Percentiles rank a stretch among this genome's conserved stretches.
Evolutionary conservation across 495 filamentous ascomycete genomes (phyloP).

Genomic region (Margaritispora aquatica): DNA sequence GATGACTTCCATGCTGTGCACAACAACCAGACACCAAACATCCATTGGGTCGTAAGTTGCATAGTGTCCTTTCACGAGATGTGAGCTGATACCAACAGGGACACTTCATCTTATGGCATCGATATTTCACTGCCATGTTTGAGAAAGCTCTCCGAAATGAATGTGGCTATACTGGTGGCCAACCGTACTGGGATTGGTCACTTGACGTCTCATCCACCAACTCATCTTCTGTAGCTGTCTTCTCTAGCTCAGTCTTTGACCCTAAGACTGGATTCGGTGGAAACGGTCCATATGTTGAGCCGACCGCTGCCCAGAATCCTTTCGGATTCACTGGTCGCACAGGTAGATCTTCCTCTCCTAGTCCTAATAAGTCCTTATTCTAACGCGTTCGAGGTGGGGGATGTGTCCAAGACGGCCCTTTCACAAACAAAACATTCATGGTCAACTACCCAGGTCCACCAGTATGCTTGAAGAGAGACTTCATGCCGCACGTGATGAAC

Average conservation of each 20-base stretch:
- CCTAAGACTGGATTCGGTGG: constrained; percentile 44
- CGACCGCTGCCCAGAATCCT: constrained; percentile 25
- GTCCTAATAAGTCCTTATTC: too few relatives aligned
- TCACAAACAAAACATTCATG: constrained; percentile 27
- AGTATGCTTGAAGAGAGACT: background rate
- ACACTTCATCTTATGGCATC: constrained; percentile 66
- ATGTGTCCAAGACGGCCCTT: constrained; percentile 58
- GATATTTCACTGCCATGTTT: constrained; percentile 59
- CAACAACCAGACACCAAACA: constrained; percentile 54
- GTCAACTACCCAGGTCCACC: background rate
- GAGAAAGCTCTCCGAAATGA: constrained; percentile 66
- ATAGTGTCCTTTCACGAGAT: constrained; percentile 11
- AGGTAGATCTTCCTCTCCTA: too few relatives aligned
- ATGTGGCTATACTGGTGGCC: constrained; percentile 58
- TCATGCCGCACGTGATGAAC: background rate
- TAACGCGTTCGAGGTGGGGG: constrained; percentile 38
- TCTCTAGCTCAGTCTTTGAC: background rate
- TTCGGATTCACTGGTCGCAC: constrained; percentile 32
- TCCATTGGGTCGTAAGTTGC: constrained; percentile 47
- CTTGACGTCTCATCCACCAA: constrained; percentile 38
- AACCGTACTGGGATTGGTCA: constrained; percentile 47
- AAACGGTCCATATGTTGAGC: constrained; percentile 46
- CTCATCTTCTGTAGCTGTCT: constrained; percentile 21
- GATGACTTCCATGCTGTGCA: constrained; percentile 66
- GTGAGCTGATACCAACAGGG: constrained; percentile 18